phyloP scores from a whole-genome alignment of 1,284 basidiomycete genomes.

The Trametes polyzona region DNA sequence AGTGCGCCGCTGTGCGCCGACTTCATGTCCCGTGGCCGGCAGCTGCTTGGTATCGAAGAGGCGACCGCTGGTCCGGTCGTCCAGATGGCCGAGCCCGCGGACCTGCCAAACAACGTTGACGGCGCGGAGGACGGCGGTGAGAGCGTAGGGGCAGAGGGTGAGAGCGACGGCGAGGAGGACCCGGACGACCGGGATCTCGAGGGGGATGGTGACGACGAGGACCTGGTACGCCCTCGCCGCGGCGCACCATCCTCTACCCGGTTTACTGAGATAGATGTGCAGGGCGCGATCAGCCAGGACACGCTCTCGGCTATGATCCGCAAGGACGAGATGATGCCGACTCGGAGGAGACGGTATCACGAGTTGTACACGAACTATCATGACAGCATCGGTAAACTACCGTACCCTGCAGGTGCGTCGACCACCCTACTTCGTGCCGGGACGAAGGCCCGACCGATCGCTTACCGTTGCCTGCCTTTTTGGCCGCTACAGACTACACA shows the following conservation, averaged over 20 bases:
- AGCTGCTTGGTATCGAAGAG: constrained; percentile 26
- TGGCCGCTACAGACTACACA: constrained; percentile 52
- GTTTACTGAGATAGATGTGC: constrained; percentile 4
- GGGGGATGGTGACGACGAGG: constrained; percentile 13
- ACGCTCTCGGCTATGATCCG: constrained; percentile 69
- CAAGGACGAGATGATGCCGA: constrained; percentile 66
- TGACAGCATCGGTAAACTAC: constrained; percentile 49
- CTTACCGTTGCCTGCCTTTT: constrained; percentile 7
- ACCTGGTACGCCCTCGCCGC: constrained; percentile 15
- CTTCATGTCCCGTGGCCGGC: constrained; percentile 30
- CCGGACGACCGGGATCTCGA: constrained; percentile 6
- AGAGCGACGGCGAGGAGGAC: constrained; percentile 20
- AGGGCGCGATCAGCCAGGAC: constrained; percentile 70
- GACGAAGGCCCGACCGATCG: too few relatives aligned
- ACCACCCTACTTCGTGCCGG: too few relatives aligned
- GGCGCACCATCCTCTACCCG: not conserved
- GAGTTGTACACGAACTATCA: constrained; percentile 45
- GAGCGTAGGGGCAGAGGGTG: not conserved
- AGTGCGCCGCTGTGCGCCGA: constrained; percentile 56
- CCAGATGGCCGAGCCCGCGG: constrained; percentile 8
- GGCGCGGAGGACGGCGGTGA: constrained; percentile 22
- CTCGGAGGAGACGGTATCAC: constrained; percentile 56
- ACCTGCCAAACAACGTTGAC: constrained; percentile 8
- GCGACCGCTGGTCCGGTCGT: constrained; percentile 6
- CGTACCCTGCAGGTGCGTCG: constrained; percentile 59